A percentile compares a stretch with the other conserved stretches of the same genome.
These are phyloP conservation scores for Leishmania mexicana DNA, from an alignment of 208 protist genomes.

Conservation along the genomic window DNA sequence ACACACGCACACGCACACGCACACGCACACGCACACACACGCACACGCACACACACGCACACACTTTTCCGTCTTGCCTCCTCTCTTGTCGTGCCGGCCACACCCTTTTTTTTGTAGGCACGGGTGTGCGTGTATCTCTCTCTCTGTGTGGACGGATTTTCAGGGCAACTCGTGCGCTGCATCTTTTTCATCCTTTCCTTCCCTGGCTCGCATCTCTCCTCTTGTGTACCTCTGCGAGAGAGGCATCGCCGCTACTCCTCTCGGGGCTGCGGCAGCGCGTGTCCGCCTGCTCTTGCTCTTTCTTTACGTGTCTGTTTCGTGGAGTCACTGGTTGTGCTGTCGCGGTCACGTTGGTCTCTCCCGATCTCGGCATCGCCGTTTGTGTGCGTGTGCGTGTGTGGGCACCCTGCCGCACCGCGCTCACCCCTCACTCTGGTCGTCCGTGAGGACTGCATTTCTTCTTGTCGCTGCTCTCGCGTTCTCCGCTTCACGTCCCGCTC, in stretches of 20 bases:
- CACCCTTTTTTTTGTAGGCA: not conserved
- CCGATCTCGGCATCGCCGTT: not conserved
- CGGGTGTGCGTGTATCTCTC: not conserved
- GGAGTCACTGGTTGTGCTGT: not conserved
- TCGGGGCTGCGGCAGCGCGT: not conserved
- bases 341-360: not conserved
- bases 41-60: too few species aligned
- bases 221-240: constrained; percentile 24
- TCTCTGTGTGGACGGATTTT: not conserved
- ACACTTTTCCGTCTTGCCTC: not conserved
- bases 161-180: not conserved
- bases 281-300: constrained; percentile 1
- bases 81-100: not conserved
- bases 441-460: not conserved
- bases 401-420: not conserved
- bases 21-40: too few species aligned
- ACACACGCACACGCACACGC: too few species aligned
- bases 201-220: not conserved
- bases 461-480: not conserved
- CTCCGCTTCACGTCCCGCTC: not conserved
- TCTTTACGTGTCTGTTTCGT: not conserved
- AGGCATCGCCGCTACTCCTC: not conserved
- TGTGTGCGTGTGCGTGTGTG: not conserved
- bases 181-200: not conserved
- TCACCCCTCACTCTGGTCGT: not conserved